Conservation (phyloP, 2,329 filamentous ascomycete species). For the Cercospora beticola region DNA sequence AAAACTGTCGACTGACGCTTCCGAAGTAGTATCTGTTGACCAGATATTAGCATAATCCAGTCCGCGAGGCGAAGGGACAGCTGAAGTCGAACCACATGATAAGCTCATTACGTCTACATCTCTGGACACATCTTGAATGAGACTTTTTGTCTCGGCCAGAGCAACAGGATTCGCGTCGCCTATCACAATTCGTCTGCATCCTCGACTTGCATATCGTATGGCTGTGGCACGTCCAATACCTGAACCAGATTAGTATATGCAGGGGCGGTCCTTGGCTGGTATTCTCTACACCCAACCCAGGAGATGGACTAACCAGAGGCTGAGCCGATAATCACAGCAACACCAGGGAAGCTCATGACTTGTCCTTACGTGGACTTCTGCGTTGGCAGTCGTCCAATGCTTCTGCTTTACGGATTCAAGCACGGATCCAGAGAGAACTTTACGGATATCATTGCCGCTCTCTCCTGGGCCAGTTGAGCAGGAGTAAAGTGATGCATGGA, state of each 20-base stretch:
- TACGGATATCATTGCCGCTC: background rate
- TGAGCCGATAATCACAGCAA: background rate
- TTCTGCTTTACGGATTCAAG: background rate
- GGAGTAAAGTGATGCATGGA: background rate
- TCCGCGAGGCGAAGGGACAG: background rate
- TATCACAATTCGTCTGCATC: background rate
- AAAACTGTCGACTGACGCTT: background rate
- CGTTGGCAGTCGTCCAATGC: background rate
- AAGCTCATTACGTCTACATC: background rate
- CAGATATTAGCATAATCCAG: background rate
- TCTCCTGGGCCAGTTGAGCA: background rate
- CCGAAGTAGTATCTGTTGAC: background rate
- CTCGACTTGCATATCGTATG: background rate
- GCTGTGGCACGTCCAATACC: background rate
- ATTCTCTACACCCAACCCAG: background rate
- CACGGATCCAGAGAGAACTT: background rate
- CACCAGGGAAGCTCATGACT: background rate
- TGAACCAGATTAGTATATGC: background rate
- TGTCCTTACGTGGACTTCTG: background rate
- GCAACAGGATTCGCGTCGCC: background rate
- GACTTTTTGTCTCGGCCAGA: background rate
- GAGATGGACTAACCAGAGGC: background rate
- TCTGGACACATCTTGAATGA: background rate
- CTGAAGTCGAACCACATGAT: background rate
- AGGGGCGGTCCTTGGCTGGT: too few relatives aligned